Evolutionary conservation across 305 asterid species (phyloP).

Genomic region (Ilex paraguariensis): DNA sequence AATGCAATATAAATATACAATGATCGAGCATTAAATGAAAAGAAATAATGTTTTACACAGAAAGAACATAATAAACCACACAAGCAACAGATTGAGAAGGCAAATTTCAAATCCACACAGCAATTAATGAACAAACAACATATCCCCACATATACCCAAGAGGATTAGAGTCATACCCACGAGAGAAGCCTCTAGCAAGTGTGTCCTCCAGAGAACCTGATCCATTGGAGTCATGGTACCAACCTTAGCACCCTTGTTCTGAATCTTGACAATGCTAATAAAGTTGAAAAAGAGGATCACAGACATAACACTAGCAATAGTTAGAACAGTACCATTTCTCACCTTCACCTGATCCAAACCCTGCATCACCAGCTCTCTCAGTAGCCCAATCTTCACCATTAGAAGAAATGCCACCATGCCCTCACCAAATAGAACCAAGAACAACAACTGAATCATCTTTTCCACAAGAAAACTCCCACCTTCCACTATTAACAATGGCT

Average conservation of each 20-base stretch:
- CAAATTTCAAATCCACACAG: background rate
- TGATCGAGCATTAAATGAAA: no score
- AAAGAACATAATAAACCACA: background rate
- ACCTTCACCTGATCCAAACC: conserved; percentile 81
- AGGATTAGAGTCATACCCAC: conserved; percentile 49
- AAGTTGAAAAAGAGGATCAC: conserved; percentile 71
- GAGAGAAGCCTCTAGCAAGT: conserved; percentile 91
- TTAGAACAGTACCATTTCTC: conserved; percentile 84
- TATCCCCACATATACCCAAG: background rate
- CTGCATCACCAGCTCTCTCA: conserved; percentile 81
- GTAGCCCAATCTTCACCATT: conserved; percentile 89
- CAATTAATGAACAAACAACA: background rate
- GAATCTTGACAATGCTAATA: conserved; percentile 83
- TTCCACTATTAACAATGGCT: conserved; percentile 9
- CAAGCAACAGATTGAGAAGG: no score
- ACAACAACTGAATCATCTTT: conserved; percentile 89
- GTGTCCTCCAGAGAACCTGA: conserved; percentile 98
- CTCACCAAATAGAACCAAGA: conserved; percentile 71
- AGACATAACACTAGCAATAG: conserved; percentile 78
- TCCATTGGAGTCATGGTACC: conserved; percentile 99
- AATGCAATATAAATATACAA: no score
- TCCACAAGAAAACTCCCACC: conserved; percentile 7
- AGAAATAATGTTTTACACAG: background rate
- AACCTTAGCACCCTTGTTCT: conserved; percentile 92
- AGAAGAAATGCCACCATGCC: conserved; percentile 75